Conservation (phyloP, 2,329 filamentous ascomycete species). For the Onygena corvina region DNA sequence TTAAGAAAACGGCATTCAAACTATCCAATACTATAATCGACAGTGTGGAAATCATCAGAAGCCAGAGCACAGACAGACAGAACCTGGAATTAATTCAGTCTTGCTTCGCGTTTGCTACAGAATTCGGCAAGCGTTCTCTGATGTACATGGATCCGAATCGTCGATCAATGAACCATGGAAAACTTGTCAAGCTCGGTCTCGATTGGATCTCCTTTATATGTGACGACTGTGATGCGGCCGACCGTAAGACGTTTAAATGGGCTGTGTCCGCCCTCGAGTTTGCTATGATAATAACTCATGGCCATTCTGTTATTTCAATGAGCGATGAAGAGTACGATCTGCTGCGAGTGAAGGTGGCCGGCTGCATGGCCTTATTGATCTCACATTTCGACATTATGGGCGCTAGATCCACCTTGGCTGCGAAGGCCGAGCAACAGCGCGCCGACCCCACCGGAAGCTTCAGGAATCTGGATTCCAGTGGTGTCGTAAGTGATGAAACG, state of each 20-base stretch:
- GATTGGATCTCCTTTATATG: constrained; percentile 98
- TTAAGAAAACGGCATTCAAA: constrained; percentile 91
- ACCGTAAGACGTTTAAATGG: constrained; percentile 95
- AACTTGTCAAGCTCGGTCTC: constrained; percentile 79
- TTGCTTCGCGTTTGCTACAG: constrained; percentile 96
- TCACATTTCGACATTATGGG: constrained; percentile 99
- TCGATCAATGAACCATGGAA: constrained; percentile 92
- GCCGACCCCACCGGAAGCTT: constrained; percentile 68
- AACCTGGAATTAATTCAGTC: constrained; percentile 95
- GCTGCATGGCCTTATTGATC: constrained; percentile 93
- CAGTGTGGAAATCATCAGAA: constrained; percentile 83
- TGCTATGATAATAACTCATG: constrained; percentile 92
- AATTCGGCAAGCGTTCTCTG: constrained; percentile 89
- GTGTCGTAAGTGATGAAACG: constrained; percentile 68
- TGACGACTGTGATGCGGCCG: constrained; percentile 86
- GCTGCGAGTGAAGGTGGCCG: constrained; percentile 77
- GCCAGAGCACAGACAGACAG: constrained; percentile 60
- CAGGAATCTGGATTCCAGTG: constrained; percentile 65
- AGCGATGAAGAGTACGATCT: constrained; percentile 76
- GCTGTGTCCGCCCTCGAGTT: constrained; percentile 91
- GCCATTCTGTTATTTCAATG: constrained; percentile 82
- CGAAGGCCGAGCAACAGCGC: constrained; percentile 82
- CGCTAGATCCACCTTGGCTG: constrained; percentile 80
- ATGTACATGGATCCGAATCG: constrained; percentile 93
- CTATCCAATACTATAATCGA: constrained; percentile 98